Evolutionary conservation across 768 basidiomycete species (phyloP).

Genomic region (Leccinum fibrillosum): DNA sequence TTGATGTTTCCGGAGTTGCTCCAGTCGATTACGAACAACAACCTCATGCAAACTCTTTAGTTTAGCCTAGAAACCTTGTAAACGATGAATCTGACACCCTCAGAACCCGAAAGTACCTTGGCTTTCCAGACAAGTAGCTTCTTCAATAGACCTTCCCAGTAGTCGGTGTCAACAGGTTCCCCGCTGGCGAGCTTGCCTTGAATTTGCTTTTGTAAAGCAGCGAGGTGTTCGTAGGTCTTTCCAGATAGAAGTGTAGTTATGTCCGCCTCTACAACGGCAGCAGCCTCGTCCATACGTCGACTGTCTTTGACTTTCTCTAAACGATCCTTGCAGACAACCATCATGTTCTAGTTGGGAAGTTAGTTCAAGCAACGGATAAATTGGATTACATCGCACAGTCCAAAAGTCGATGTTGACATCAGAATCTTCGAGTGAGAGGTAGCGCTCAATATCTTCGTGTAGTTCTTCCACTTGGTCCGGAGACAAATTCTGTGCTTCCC

Average conservation of each 20-base stretch:
- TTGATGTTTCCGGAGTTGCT: slow-evolving; percentile 93
- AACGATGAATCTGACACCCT: background rate
- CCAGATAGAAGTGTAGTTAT: slow-evolving; percentile 78
- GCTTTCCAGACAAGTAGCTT: slow-evolving; percentile 96
- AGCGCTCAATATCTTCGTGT: slow-evolving; percentile 91
- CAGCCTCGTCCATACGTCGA: slow-evolving; percentile 62
- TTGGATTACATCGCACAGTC: slow-evolving; percentile 58
- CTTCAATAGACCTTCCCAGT: slow-evolving; percentile 92
- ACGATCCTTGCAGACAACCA: slow-evolving; percentile 92
- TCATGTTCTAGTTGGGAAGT: slow-evolving; percentile 71
- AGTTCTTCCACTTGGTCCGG: slow-evolving; percentile 88
- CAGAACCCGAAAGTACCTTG: slow-evolving; percentile 52
- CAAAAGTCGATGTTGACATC: slow-evolving; percentile 94
- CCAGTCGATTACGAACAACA: slow-evolving; percentile 92
- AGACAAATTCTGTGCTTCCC: slow-evolving; percentile 65
- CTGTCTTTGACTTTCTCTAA: slow-evolving; percentile 69
- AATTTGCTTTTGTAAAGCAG: slow-evolving; percentile 77
- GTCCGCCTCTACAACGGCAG: slow-evolving; percentile 79
- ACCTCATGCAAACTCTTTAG: slow-evolving; percentile 92
- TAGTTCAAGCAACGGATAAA: slow-evolving; percentile 1
- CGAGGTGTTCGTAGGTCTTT: slow-evolving; percentile 83
- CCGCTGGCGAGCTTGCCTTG: slow-evolving; percentile 87
- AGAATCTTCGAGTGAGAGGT: slow-evolving; percentile 80
- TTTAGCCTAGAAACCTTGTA: slow-evolving; percentile 62
- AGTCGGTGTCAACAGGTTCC: slow-evolving; percentile 95